These are phyloP conservation scores for Agapanthus africanus DNA, from an alignment of 106 monocot species.

Conservation along the genomic window DNA sequence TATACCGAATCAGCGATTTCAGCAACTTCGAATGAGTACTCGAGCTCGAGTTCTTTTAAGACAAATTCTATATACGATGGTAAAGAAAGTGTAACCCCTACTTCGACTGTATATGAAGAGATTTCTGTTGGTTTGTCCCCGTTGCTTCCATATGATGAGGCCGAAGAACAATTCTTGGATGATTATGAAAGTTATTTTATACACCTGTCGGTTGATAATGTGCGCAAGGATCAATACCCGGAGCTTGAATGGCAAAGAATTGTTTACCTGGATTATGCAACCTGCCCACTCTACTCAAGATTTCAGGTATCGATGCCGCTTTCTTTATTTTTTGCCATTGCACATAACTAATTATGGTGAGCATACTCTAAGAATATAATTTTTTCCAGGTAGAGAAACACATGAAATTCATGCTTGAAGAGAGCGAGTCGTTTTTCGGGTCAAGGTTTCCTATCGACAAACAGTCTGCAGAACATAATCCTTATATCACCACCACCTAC, in stretches of 20 bases:
- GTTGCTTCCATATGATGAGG: conserved; percentile 24
- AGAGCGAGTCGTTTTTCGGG: neutral
- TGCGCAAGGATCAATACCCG: conserved; percentile 24
- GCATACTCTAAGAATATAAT: neutral
- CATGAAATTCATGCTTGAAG: conserved; percentile 24
- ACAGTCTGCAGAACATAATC: neutral
- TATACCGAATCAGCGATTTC: conserved; percentile 1
- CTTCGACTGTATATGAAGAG: conserved; percentile 9
- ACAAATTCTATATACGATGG: conserved; percentile 3
- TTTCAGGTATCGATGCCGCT: conserved; percentile 23
- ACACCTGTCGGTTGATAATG: conserved; percentile 23
- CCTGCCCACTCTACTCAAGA: conserved; percentile 22
- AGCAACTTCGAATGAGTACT: conserved; percentile 13
- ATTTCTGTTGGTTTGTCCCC: neutral
- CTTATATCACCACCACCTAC: neutral
- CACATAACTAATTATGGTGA: neutral
- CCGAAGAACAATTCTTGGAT: conserved; percentile 34
- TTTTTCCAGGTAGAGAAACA: conserved; percentile 21
- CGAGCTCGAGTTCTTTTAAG: conserved; percentile 5
- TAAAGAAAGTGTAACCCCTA: conserved; percentile 8
- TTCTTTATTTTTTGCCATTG: neutral
- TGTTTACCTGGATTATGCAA: conserved; percentile 22
- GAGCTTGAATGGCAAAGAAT: conserved; percentile 18
- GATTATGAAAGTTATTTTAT: conserved; percentile 27
- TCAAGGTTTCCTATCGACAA: conserved; percentile 1